Evolutionary conservation across 176 grass and related monocot genomes (phyloP), one percentile per base, ranked within the genome.

Genomic region (Thinopyrum elongatum): DNA sequence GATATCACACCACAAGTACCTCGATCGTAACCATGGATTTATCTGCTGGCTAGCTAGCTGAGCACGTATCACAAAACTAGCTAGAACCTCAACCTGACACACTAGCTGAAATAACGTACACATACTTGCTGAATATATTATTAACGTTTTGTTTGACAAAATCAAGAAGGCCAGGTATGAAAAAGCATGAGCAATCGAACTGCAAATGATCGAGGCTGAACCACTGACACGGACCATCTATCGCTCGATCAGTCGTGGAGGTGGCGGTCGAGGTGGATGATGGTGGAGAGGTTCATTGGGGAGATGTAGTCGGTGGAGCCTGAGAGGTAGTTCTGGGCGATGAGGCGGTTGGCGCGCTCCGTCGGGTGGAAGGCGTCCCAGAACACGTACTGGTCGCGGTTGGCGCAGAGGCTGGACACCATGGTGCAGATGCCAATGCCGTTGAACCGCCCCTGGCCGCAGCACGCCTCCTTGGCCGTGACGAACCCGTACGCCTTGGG

Each of bases 281-380:
- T 82, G 79, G 96, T 94, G 82, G 90, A 94, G 30, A 98, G 89
- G 86, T 98, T 98, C 90, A 95, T 88, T 23, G 96, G 96, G 36
- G 84, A 42, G 75, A 98, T 89, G 88, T 86, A 88, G 28, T 95
- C 86, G 8, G 22, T 9, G 0, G 39, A 57, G 0, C 93, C 96
- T 0, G 82, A 44, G 84, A 95, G 87, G 88, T 91, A 92, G 74
- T 98, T 91, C 70, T 74, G 13, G 0, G 92, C 92, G 70, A 98
- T 92, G 67, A 95, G 82, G 28, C 90, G 78, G 90, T 95, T 95
- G 5, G 96, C 96, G 41, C 84, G 82, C 90, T 95, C 96, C 0
- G 91, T 90, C 16, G 96, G 96, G 84, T 98, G 96, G 88, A 89
- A 98, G 0, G 93, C 90, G 79, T 98, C 96, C 96, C 96, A 98